Evolutionary conservation across 2,329 filamentous ascomycete genomes (phyloP).

Genomic region (Botrytis paeoniae): DNA sequence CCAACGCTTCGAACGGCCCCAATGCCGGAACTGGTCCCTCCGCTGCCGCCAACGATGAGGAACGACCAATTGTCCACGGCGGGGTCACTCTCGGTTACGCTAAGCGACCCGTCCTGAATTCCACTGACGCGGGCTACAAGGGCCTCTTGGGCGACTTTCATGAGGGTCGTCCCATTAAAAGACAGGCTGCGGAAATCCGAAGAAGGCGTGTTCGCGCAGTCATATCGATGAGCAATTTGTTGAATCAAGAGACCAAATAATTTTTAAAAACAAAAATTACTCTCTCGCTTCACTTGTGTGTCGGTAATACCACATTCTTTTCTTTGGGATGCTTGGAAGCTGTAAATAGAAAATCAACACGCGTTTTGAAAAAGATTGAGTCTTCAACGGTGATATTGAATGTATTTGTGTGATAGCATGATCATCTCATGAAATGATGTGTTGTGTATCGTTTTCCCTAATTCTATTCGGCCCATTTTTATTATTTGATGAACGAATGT

Average conservation of each 20-base stretch:
- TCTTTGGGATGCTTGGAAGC: not conserved
- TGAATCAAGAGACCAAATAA: not conserved
- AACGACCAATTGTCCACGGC: not conserved
- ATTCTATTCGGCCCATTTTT: not conserved
- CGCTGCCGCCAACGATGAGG: not conserved
- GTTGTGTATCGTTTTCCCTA: not conserved
- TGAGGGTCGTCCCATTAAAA: accelerated
- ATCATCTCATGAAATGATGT: not conserved
- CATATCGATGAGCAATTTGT: not conserved
- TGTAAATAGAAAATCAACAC: not conserved
- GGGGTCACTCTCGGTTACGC: not conserved
- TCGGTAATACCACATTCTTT: not conserved
- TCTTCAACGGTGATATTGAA: not conserved
- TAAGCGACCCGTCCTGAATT: not conserved
- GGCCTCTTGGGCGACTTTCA: not conserved
- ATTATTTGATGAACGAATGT: no score
- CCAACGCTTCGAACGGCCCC: not conserved
- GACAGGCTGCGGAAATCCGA: no score
- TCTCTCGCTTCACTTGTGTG: not conserved
- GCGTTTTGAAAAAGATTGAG: not conserved
- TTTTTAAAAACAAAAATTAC: not conserved
- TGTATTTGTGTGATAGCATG: not conserved
- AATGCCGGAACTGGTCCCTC: not conserved
- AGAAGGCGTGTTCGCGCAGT: no score
- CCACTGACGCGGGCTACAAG: not conserved